Evolutionary conservation across 352 stramenopile species (phyloP).

Genomic region (Phytopythium cucurbitacearum): DNA sequence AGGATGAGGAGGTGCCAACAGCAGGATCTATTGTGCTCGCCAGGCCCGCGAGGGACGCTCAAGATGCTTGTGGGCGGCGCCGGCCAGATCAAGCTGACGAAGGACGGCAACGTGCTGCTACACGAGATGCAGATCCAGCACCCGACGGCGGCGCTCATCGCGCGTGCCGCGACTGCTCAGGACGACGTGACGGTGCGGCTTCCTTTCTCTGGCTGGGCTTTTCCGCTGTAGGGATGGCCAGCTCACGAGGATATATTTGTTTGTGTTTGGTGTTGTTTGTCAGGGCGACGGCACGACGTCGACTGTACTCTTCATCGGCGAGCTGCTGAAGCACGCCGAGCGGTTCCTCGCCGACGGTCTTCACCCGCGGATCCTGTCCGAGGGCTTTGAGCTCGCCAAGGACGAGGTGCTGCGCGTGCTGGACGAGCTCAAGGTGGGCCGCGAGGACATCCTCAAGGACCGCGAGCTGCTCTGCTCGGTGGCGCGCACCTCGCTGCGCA

Average conservation of each 20-base stretch:
- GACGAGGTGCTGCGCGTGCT: constrained; percentile 94
- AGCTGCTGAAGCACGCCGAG: constrained; percentile 98
- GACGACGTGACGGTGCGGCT: constrained; percentile 84
- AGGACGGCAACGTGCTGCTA: constrained; percentile 98
- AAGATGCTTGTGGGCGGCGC: constrained; percentile 99
- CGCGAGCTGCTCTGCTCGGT: constrained; percentile 94
- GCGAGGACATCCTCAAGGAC: constrained; percentile 87
- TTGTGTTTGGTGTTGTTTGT: constrained; percentile 1
- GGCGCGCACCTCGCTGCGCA: constrained; percentile 95
- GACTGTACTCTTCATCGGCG: constrained; percentile 97
- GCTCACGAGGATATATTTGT: background rate
- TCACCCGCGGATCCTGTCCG: constrained; percentile 95
- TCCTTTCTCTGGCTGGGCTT: background rate
- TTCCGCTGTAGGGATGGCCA: background rate
- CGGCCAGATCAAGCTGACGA: constrained; percentile 99
- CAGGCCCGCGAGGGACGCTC: constrained; percentile 96
- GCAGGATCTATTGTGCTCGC: background rate
- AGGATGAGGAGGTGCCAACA: constrained; percentile 5
- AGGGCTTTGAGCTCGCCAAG: constrained; percentile 97
- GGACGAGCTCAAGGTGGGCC: constrained; percentile 87
- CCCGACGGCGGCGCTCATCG: constrained; percentile 98
- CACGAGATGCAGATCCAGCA: constrained; percentile 99
- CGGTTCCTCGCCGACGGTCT: constrained; percentile 95
- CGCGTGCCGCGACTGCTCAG: constrained; percentile 97
- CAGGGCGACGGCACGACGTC: constrained; percentile 97